Percentiles rank a stretch among this genome's conserved stretches.
Conservation (phyloP, 148 eudicot species). For the Rhododendron kiyosumense region DNA sequence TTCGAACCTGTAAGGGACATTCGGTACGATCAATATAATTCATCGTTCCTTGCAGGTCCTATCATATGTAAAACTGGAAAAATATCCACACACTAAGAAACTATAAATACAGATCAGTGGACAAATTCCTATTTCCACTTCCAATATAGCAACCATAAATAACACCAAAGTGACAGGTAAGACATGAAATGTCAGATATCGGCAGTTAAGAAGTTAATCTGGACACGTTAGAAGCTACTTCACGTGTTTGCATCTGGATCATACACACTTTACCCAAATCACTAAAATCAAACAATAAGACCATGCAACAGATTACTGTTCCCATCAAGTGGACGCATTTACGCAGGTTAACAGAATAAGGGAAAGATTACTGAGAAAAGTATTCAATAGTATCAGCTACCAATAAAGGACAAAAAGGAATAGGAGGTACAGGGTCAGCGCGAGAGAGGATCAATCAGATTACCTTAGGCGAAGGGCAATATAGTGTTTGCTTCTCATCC, state of each 20-base stretch:
- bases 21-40: background rate
- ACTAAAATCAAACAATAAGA: background rate
- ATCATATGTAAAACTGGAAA: background rate
- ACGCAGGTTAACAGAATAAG: background rate
- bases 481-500: slow-evolving; percentile 67
- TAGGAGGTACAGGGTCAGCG: background rate
- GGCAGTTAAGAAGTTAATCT: background rate
- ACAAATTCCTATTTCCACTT: background rate
- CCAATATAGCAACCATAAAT: background rate
- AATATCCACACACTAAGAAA: background rate
- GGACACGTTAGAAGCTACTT: background rate
- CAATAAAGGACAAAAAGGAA: background rate
- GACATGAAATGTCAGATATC: background rate
- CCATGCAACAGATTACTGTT: background rate
- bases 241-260: background rate
- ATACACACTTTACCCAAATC: background rate
- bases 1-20: slow-evolving; percentile 65
- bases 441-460: background rate
- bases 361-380: background rate
- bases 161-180: background rate
- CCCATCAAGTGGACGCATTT: background rate
- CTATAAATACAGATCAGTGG: background rate
- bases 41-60: background rate
- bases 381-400: background rate
- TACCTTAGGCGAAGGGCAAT: slow-evolving; percentile 94